Evolutionary conservation across 2,329 filamentous ascomycete species (phyloP).

Genomic region (Cordyceps cicadae): DNA sequence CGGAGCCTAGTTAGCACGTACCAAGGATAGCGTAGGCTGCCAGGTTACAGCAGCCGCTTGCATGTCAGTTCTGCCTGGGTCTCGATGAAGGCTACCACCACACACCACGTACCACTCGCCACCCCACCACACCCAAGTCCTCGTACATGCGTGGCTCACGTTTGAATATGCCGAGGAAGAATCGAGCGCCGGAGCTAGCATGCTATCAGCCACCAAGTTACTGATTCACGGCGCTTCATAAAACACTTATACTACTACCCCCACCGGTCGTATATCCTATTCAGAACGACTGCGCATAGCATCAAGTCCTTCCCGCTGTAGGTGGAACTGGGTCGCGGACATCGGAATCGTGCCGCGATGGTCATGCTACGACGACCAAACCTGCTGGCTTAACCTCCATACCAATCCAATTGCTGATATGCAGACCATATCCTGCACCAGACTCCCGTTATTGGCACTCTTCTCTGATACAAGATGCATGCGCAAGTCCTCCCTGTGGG

Average conservation of each 20-base stretch:
- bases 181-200: background rate
- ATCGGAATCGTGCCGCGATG: background rate
- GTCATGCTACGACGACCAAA: background rate
- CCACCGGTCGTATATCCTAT: background rate
- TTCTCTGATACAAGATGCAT: background rate
- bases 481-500: background rate
- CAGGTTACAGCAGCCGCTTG: constrained; percentile 4
- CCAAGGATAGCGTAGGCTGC: background rate
- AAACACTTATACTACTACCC: constrained; percentile 1
- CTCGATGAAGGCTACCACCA: background rate
- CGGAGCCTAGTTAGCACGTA: background rate
- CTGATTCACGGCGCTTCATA: constrained; percentile 3
- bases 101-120: background rate
- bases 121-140: background rate
- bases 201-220: background rate
- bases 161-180: background rate
- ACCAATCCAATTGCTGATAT: background rate
- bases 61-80: background rate
- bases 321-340: constrained; percentile 3
- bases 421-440: background rate
- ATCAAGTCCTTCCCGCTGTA: background rate
- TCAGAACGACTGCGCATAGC: background rate
- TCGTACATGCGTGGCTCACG: background rate
- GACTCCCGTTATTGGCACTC: background rate
- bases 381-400: background rate